Conservation (phyloP, 2,329 filamentous ascomycete genomes). For the Cladosporium cucumerinum region DNA sequence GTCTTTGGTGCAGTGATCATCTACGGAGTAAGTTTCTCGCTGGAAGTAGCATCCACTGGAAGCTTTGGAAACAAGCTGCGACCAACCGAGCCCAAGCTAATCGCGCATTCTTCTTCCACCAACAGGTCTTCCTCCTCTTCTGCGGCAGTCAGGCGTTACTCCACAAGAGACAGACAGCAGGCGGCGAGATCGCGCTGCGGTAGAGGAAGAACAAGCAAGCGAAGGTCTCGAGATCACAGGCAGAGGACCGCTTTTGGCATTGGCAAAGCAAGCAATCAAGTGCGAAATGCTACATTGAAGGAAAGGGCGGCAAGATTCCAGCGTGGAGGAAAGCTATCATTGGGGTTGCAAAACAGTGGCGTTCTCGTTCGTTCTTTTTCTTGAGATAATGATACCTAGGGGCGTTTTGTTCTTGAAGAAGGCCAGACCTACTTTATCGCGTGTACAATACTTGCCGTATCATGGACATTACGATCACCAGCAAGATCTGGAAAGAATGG, state of each 20-base stretch:
- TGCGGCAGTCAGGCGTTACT: slow-evolving; percentile 86
- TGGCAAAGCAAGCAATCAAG: too few species aligned
- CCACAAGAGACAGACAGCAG: slow-evolving; percentile 76
- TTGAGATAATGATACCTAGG: slow-evolving; percentile 3
- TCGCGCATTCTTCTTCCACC: background rate
- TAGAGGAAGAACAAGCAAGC: slow-evolving; percentile 32
- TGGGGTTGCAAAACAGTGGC: background rate
- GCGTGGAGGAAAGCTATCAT: background rate
- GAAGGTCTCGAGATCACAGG: background rate
- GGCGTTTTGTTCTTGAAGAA: background rate
- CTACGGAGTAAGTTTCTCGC: slow-evolving; percentile 69
- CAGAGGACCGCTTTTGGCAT: background rate
- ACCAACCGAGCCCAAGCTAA: background rate
- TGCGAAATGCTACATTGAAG: background rate
- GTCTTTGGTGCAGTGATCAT: slow-evolving; percentile 86
- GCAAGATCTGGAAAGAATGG: background rate
- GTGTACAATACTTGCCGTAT: background rate
- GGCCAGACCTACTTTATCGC: background rate
- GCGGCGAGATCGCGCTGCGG: slow-evolving; percentile 76
- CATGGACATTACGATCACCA: background rate
- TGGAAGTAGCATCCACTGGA: background rate
- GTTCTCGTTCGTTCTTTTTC: background rate
- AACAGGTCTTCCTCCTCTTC: slow-evolving; percentile 81
- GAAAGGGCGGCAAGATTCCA: background rate
- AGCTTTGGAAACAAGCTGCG: background rate